A percentile compares a stretch with the other conserved stretches of the same genome.
Evolutionary conservation across 1,284 basidiomycete genomes (phyloP).

Genomic region (Inonotus obliquus): DNA sequence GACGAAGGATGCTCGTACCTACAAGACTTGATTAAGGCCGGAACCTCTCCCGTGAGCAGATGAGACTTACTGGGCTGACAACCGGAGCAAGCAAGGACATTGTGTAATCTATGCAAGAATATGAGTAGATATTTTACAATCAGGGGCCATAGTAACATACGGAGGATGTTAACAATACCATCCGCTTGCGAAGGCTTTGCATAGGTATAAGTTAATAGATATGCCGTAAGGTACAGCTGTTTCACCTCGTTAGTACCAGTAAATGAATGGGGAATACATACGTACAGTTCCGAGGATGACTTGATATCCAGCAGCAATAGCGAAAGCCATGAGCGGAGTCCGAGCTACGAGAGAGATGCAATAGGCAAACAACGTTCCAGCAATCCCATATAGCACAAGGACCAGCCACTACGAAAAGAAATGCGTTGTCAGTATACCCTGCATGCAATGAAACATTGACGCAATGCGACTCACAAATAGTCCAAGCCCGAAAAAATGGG

Average conservation of each 20-base stretch:
- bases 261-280: background rate
- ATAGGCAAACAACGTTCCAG: constrained; percentile 65
- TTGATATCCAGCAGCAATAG: constrained; percentile 70
- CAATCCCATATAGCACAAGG: constrained; percentile 66
- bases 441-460: background rate
- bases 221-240: constrained; percentile 59
- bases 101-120: constrained; percentile 49
- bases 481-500: constrained; percentile 70
- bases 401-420: constrained; percentile 57
- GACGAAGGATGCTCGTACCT: constrained; percentile 63
- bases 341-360: constrained; percentile 56
- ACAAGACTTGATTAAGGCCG: constrained; percentile 14
- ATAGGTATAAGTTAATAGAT: constrained; percentile 68
- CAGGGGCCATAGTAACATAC: constrained; percentile 30
- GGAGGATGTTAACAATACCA: constrained; percentile 55
- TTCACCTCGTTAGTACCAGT: background rate
- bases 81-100: constrained; percentile 65
- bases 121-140: background rate
- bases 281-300: constrained; percentile 66
- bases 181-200: constrained; percentile 54
- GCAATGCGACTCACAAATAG: constrained; percentile 47
- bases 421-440: background rate
- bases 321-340: constrained; percentile 72
- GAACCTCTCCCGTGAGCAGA: background rate
- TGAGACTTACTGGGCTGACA: constrained; percentile 54